These are phyloP conservation scores for Senna tora DNA, from an alignment of 306 rosid species.

Conservation along the genomic window DNA sequence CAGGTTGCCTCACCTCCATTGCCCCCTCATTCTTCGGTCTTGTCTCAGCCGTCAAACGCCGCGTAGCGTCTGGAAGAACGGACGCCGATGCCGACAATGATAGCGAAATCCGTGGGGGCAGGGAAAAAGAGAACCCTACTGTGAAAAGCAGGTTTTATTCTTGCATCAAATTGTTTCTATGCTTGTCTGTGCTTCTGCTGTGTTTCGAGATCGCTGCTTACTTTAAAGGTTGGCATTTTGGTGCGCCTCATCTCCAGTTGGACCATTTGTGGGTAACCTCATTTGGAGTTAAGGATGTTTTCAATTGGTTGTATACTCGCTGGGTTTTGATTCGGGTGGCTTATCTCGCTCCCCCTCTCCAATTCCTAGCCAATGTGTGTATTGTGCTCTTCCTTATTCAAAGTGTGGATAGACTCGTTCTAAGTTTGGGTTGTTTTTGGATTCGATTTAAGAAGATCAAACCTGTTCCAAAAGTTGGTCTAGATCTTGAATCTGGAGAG, in stretches of 20 bases:
- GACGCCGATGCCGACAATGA: conserved; percentile 57
- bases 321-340: conserved; percentile 82
- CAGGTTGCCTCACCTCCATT: conserved; percentile 78
- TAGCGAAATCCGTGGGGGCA: conserved; percentile 36
- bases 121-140: conserved; percentile 55
- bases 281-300: conserved; percentile 57
- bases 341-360: conserved; percentile 87
- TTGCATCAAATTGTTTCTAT: conserved; percentile 64
- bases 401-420: conserved; percentile 77
- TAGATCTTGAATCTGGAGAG: conserved; percentile 75
- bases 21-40: conserved; percentile 65
- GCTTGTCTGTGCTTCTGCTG: conserved; percentile 60
- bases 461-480: conserved; percentile 61
- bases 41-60: conserved; percentile 63
- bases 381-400: conserved; percentile 73
- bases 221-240: conserved; percentile 79
- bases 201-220: conserved; percentile 76
- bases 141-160: conserved; percentile 65
- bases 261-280: conserved; percentile 53
- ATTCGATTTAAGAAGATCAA: conserved; percentile 74
- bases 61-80: conserved; percentile 69
- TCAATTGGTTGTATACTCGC: conserved; percentile 65
- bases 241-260: conserved; percentile 50
- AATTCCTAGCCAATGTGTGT: conserved; percentile 74
- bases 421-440: conserved; percentile 92